These are phyloP conservation scores for Cryptococcus maquisensis DNA, from an alignment of 1,284 basidiomycete species.

Conservation along the genomic window DNA sequence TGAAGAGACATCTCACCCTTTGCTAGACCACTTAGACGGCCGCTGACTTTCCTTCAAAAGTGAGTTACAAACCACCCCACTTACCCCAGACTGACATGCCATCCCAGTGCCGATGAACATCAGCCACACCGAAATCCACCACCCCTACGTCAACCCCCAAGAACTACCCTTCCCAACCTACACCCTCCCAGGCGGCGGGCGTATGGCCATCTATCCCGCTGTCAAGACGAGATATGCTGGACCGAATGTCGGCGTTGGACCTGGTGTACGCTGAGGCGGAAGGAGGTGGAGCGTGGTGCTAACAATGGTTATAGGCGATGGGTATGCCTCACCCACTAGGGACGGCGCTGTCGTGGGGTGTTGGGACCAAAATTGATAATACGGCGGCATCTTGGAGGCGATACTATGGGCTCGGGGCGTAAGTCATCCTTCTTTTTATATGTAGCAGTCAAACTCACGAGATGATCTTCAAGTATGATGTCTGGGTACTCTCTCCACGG, in stretches of 20 bases:
- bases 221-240: constrained; percentile 33
- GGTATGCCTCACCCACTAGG: constrained; percentile 50
- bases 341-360: constrained; percentile 23
- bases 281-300: neutral
- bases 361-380: constrained; percentile 32
- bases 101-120: constrained; percentile 31
- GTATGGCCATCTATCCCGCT: constrained; percentile 35
- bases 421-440: neutral
- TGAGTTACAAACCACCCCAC: neutral
- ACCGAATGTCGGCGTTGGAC: constrained; percentile 29
- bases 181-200: constrained; percentile 33
- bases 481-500: constrained; percentile 28
- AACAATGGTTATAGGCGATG: constrained; percentile 36
- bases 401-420: constrained; percentile 36
- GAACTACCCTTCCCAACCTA: constrained; percentile 37
- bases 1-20: neutral
- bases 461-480: constrained; percentile 15
- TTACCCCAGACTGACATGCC: neutral
- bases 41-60: neutral
- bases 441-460: neutral
- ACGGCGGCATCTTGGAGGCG: constrained; percentile 38
- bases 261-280: constrained; percentile 23
- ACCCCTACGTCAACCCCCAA: constrained; percentile 38
- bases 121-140: constrained; percentile 29
- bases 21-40: neutral